Conservation (phyloP, 352 stramenopile genomes). For the Globisporangium irregulare region DNA sequence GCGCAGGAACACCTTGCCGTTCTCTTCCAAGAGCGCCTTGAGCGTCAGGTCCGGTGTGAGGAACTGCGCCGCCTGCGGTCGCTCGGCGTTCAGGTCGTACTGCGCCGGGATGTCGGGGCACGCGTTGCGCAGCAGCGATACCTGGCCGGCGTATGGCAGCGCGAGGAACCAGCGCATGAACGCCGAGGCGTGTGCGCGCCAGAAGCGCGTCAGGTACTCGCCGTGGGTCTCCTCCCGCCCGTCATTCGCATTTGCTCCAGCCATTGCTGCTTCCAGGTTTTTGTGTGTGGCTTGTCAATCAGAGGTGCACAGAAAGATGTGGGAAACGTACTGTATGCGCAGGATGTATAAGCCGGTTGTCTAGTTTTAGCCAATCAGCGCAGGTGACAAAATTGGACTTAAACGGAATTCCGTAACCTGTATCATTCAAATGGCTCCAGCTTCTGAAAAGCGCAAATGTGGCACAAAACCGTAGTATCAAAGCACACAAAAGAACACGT, state of each 20-base stretch:
- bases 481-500: too few relatives aligned
- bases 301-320: background rate
- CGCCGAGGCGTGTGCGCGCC: conserved; percentile 56
- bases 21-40: conserved; percentile 71
- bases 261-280: conserved; percentile 19
- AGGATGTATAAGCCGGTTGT: background rate
- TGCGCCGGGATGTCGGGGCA: conserved; percentile 66
- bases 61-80: conserved; percentile 59
- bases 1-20: conserved; percentile 73
- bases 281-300: conserved; percentile 1
- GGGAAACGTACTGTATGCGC: background rate
- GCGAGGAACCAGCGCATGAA: conserved; percentile 88
- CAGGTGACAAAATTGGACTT: too few relatives aligned
- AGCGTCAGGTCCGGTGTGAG: conserved; percentile 72
- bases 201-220: conserved; percentile 73
- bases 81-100: conserved; percentile 45
- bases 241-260: conserved; percentile 23
- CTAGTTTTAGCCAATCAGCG: background rate
- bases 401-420: too few relatives aligned
- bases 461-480: too few relatives aligned
- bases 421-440: too few relatives aligned
- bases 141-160: conserved; percentile 70
- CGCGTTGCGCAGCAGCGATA: conserved; percentile 76
- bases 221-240: conserved; percentile 32
- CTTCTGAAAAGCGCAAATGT: too few relatives aligned